Evolutionary conservation across 495 filamentous ascomycete genomes (phyloP), one percentile per base, ranked within the genome.

Genomic region (Podospora anserina): DNA sequence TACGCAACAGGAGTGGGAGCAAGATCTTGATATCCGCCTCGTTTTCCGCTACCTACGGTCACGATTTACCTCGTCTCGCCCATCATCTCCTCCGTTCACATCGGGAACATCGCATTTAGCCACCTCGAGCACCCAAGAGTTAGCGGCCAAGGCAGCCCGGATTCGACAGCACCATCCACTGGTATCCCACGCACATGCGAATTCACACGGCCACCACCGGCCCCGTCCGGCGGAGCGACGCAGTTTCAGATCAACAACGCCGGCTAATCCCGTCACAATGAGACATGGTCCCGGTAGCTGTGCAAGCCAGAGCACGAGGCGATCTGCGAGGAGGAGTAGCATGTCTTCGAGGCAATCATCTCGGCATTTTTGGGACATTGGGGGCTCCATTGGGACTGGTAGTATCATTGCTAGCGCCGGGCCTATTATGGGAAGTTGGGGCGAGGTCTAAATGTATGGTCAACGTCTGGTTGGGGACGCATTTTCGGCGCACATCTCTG

Each of bases 131-230:
- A 82, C 84, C 7, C 85, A 88, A 69, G 91, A 92, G 66, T 78
- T 87, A 23, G 88, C 91, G 0, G 90, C 91, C 49, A 90, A 93
- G 61, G 92, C 90, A 5, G 92, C 91, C 13, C 80, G 93, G 54
- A 92, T 97, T 59, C 84, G 92, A 34, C 91, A 92, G 70, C 89
- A 94, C 72, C 93, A 97, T 67, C 93, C 93, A 2, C 86, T 96
- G 28, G 86, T 94, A 28, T 88, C 88, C 4, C 75, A 78, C 64
- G 64, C 71, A 15, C 73, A 77, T 56, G 28, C 44, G 7, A 72
- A 72, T 54, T 30, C 63, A 3, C 73, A 76, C 56, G 53, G 28
- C 15, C 71, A 76, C 59, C 73, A 77, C 20, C 86, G 87, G 72
- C 80, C 67, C 23, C 80, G 76, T 39, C 75, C 80, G 80, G 73